Conservation (phyloP, 768 basidiomycete genomes). For the Fibroporia radiculosa region DNA sequence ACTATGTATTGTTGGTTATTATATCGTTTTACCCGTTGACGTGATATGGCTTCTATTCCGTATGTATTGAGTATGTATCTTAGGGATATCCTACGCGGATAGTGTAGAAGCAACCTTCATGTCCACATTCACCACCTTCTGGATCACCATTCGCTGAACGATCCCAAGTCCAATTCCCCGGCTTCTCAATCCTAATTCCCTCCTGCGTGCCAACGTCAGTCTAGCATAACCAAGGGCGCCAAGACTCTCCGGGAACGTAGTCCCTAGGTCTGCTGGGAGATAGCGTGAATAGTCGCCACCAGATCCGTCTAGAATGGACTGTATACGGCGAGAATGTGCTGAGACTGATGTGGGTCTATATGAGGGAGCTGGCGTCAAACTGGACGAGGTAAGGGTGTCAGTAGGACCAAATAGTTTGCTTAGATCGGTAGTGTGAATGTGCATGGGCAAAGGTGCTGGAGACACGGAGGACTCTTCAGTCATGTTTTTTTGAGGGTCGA, state of each 20-base stretch:
- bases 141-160: conserved; percentile 18
- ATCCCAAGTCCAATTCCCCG: conserved; percentile 34
- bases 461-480: neutral
- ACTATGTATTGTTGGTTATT: too few relatives aligned
- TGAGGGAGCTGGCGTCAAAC: too few relatives aligned
- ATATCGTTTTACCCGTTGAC: too few relatives aligned
- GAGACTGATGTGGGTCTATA: too few relatives aligned
- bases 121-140: conserved; percentile 2
- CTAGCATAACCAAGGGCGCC: conserved; percentile 37
- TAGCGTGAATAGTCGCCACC: conserved; percentile 49
- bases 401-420: conserved; percentile 11
- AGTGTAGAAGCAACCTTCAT: neutral
- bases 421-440: conserved; percentile 6
- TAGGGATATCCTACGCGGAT: conserved; percentile 1
- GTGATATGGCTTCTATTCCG: neutral
- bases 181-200: conserved; percentile 31
- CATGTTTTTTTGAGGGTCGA: too few relatives aligned
- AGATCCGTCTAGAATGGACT: conserved; percentile 25
- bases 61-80: conserved; percentile 6
- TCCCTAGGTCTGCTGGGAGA: conserved; percentile 24
- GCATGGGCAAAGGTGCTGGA: neutral
- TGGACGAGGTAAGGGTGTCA: conserved; percentile 1
- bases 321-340: conserved; percentile 18
- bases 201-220: conserved; percentile 34
- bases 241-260: conserved; percentile 22